Evolutionary conservation across 441 rosid genomes (phyloP), one percentile per base, ranked within the genome.

Genomic region (Arabidopsis hybrid): DNA sequence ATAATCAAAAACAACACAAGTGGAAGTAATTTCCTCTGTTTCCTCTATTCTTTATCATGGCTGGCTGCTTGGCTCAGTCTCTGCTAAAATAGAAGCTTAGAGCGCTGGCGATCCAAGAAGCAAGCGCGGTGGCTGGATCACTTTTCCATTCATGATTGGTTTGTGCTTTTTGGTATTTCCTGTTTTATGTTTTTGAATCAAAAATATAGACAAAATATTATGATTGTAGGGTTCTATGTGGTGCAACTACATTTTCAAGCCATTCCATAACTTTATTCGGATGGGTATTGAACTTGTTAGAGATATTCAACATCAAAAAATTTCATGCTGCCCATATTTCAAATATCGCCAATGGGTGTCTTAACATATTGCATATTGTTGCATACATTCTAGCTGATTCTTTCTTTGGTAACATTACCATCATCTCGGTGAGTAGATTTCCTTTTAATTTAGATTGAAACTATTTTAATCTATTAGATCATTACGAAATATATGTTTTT

Each of bases 311-410:
- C 59, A 59, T 86, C 45, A 76, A 67, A 46, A 81, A 64, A 42
- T 78, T 84, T 9, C 64, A 72, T 42, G 88, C 86, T 17, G 80
- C 82, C 38, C 80, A 81, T 69, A 75, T 73, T 26, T 60, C 66
- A 43, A 86, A 72, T 18, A 66, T 82, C 14, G 57, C 68, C 6
- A 75, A 69, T 46, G 87, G 86, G 6, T 80, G 82, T 53, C 32
- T 63, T 14, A 50, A 36, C n/a, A 67, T 84, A 7, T 57, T 81
- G n/a, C 84, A 82, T 0, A 7, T 83, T 29, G 26, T 76, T 11
- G 83, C 77, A 14, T 84, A 84, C 31, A 76, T 81, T 40, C 8
- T 81, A 2, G 81, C 85, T 1, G 81, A 86, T 57, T 84, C 85
- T 36, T 40, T 72, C 66, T 52, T 76, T 1, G 84, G 84, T 39